Evolutionary conservation across 2,329 filamentous ascomycete genomes (phyloP), one percentile per base, ranked within the genome.

Genomic region (Fusarium secorum): DNA sequence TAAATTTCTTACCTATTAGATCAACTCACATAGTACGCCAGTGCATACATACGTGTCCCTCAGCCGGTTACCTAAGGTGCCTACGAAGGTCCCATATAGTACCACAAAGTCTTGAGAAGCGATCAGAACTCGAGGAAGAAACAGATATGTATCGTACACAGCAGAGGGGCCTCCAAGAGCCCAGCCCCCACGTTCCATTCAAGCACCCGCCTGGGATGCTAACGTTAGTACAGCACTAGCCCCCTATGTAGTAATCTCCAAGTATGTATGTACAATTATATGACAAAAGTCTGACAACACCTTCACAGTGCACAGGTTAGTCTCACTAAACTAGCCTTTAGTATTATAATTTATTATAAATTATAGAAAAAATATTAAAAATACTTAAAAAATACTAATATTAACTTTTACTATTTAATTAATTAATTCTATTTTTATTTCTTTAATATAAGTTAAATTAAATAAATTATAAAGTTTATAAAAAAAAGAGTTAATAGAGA

Each of bases 111-210:
- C 33, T 22, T 49, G 24, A 22, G 52, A 49, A 45, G 56, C 33
- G 38, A 66, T 32, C 20, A 53, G 38, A 41, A 38, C 36, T 18
- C 53, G 30, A 41, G n/a, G 33, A 46, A 38, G 18, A 35, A 26
- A 33, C 41, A 14, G 33, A 41, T 28, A 17, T 46, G 44, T 14
- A 26, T 26, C 17, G 17, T 30, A 28, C 14, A 45, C 35, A 41
- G 30, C 18, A 51, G 56, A 45, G 52, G 49, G 51, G 60, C 20
- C 22, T 39, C 38, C 38, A 38, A 64, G 33, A 13, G 28, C 24
- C 32, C 28, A 53, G 64, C 63, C 38, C 38, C 64, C 65, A 68
- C 51, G 64, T 67, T 62, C 55, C 48, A 56, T 67, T 18, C 63
- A 62, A 61, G 33, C 38, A 58, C 20, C 20, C 14, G 33, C 42